Conservation (phyloP, 257 asterid genomes). For the Craterostigma plantagineum region DNA sequence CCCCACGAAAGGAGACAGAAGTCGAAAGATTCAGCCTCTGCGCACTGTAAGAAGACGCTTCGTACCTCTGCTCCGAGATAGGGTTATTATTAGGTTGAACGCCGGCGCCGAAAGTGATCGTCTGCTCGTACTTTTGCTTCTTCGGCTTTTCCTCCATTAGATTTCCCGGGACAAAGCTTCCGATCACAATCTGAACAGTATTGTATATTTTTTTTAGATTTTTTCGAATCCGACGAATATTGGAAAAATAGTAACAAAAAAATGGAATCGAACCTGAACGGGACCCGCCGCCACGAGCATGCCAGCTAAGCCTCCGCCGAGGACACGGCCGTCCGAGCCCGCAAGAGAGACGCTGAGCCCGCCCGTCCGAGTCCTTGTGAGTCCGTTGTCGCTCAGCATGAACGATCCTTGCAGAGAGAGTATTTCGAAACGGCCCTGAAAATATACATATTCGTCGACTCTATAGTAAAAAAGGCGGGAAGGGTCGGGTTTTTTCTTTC, state of each 20-base stretch:
- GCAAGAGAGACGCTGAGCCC: constrained; percentile 84
- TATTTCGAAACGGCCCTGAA: constrained; percentile 75
- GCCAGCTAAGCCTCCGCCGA: constrained; percentile 95
- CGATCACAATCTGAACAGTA: constrained; percentile 51
- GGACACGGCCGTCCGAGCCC: constrained; percentile 81
- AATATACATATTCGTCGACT: not conserved
- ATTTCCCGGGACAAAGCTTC: constrained; percentile 42
- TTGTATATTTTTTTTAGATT: no score
- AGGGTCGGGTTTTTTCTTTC: no score
- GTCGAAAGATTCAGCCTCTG: not conserved
- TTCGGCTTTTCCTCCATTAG: constrained; percentile 27
- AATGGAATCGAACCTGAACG: constrained; percentile 38
- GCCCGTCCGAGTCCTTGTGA: constrained; percentile 74
- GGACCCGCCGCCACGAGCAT: constrained; percentile 76
- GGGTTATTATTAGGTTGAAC: constrained; percentile 12
- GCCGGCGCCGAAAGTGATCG: constrained; percentile 14
- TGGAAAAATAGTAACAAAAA: no score
- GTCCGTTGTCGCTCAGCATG: constrained; percentile 61
- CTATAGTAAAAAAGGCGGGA: no score
- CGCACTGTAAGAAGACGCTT: constrained; percentile 4
- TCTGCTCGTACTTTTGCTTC: constrained; percentile 28
- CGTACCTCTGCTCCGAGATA: constrained; percentile 12
- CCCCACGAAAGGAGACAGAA: not conserved
- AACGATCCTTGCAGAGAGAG: constrained; percentile 72
- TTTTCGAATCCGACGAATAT: no score